phyloP scores from a whole-genome alignment of 805 yeast species.

The Spathaspora boniae region DNA sequence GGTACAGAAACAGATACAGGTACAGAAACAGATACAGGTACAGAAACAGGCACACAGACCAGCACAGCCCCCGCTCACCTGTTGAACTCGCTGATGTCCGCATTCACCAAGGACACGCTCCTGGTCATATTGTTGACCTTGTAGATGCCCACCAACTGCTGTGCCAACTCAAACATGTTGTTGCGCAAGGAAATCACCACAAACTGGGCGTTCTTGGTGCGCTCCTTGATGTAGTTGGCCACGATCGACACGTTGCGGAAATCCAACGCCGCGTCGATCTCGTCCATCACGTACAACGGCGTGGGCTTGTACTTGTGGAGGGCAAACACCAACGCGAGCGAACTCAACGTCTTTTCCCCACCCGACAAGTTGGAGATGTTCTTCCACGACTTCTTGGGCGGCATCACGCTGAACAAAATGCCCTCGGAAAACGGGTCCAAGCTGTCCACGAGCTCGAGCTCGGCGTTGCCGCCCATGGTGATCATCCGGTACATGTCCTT shows the following conservation, averaged over 20 bases:
- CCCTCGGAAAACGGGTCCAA: slow-evolving; percentile 99
- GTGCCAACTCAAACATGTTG: slow-evolving; percentile 96
- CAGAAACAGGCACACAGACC: too few species aligned
- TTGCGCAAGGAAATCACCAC: slow-evolving; percentile 92
- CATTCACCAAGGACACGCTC: slow-evolving; percentile 55
- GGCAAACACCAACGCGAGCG: slow-evolving; percentile 94
- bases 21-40: too few species aligned
- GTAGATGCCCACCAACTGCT: slow-evolving; percentile 91
- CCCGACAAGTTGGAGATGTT: slow-evolving; percentile 94
- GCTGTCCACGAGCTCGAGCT: slow-evolving; percentile 89
- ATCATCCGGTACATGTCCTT: slow-evolving; percentile 98
- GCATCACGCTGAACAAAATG: slow-evolving; percentile 95
- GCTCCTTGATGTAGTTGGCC: slow-evolving; percentile 92
- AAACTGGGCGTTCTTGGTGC: slow-evolving; percentile 95
- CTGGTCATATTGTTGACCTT: slow-evolving; percentile 88
- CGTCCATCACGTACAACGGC: slow-evolving; percentile 97
- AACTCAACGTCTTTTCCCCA: slow-evolving; percentile 94
- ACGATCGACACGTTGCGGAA: slow-evolving; percentile 96
- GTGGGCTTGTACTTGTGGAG: slow-evolving; percentile 95
- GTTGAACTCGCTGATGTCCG: slow-evolving; percentile 6
- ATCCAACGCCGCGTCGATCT: slow-evolving; percentile 97
- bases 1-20: too few species aligned
- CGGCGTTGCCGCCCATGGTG: slow-evolving; percentile 99
- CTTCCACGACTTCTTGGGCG: slow-evolving; percentile 97
- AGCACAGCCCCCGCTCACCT: neutral